Base-by-base conservation (phyloP, 2,329 filamentous ascomycete genomes). In the Paecilomyces variotii region DNA sequence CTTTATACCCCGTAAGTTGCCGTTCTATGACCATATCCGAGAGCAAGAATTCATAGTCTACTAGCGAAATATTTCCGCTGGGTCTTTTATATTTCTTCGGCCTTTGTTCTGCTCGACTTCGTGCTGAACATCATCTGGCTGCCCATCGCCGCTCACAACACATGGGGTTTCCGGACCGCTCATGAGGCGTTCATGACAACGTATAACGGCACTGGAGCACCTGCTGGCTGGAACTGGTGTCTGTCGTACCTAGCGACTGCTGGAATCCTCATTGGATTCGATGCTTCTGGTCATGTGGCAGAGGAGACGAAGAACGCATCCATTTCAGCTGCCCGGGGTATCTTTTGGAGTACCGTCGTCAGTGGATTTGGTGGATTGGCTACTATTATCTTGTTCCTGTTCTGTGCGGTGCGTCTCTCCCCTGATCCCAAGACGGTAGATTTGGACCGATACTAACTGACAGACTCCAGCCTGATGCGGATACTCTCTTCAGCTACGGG, bases 151-250 rank as follows among this genome's bases (percentile, higher is more conserved):
- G 80, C 81, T 0, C 78, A 73, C 59, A 77, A 82, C 57, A 83
- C 80, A 0, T 80, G 79, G 65, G 83, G 83, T 1, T 85, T 86
- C 69, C 79, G 83, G n/a, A 76, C 80, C 1, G 76, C 83, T 0
- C 74, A 83, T 35, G 82, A 84, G 60, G 83, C 83, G 7, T 85
- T 86, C 67, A 81, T 84, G 72, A 78, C 81, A 11, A 85, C 82
- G 0, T 84, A 84, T 65, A 86, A 86, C 58, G 80, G 79, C 1
- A 82, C 80, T 10, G 80, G 80, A 10, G 80, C 80, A 0, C 81
- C 83, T 0, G 74, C 78, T 1, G 82, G 78, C 2, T 85, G 83
- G 83, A 85, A 86, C 65, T 85, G 83, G 83, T 84, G 83, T 70
- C 75, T 86, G 2, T 84, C 81, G 3, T 86, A 83, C 67, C 78